Evolutionary conservation across 805 yeast species (phyloP), one percentile per base, ranked within the genome.

Genomic region (Myxozyma neglecta): DNA sequence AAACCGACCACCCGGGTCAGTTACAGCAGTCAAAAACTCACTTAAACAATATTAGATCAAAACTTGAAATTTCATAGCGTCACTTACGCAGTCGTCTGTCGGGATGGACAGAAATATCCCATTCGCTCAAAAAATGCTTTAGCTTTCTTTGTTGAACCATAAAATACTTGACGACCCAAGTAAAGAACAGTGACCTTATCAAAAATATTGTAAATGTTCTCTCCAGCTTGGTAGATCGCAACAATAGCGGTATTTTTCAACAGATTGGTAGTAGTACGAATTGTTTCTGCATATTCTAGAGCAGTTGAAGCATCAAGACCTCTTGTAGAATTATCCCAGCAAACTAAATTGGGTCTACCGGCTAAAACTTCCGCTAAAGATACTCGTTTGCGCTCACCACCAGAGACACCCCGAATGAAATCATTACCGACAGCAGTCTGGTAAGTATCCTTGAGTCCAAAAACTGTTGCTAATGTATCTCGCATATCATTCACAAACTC

Each of bases 261-360:
- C 42, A 84, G 72, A 10, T 65, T 70, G 20, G 88, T 84, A 1
- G 85, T 77, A 0, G 84, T 77, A 69, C 83, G 84, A 66, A 85
- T 76, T 24, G 86, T 84, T 65, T 81, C 75, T 58, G 83, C 77
- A 69, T 85, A 85, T 70, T 85, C 88, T 69, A 83, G 76, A 35
- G 89, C 89, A 53, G 88, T 85, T 35, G 89, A 87, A 10, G 89
- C 77, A 75, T 85, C 89, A 66, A 85, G 80, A 70, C 89, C 89
- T 75, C 89, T 81, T 20, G 89, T 85, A 14, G 88, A 81, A 69
- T 85, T 85, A 77, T 85, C 86, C 86, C 86, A 83, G 72, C 83
- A 80, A 68, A 82, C 84, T 49, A 83, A 51, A 44, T 73, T 69
- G 32, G 83, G 79, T 44, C 81, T 79, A 53, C 75, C 71, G 39